Percentiles rank a stretch among this genome's conserved stretches.
phyloP scores from a whole-genome alignment of 495 filamentous ascomycete species.

The Penicillium bialowiezense region DNA sequence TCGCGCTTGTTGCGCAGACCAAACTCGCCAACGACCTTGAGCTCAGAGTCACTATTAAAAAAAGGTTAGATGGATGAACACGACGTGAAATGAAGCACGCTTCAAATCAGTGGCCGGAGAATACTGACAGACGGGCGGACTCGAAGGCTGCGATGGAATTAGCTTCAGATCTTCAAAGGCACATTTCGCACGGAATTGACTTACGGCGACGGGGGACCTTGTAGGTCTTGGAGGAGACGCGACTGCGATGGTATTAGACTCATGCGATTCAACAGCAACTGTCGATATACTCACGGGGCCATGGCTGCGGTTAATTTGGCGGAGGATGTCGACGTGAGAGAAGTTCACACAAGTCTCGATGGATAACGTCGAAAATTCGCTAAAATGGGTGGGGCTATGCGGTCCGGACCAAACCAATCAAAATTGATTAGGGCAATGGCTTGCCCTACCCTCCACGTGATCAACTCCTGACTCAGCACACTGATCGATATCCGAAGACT shows the following conservation, averaged over 20 bases:
- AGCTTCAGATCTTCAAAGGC: conserved; percentile 24
- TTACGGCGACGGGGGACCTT: conserved; percentile 79
- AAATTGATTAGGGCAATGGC: background rate
- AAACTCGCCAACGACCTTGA: conserved; percentile 99
- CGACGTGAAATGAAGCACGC: conserved; percentile 98
- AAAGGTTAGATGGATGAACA: conserved; percentile 43
- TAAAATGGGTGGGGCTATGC: too few species aligned
- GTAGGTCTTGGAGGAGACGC: conserved; percentile 96
- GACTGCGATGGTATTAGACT: conserved; percentile 42
- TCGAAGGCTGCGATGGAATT: conserved; percentile 69
- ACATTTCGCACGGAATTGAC: conserved; percentile 23
- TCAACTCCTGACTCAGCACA: background rate
- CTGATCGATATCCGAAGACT: conserved; percentile 1
- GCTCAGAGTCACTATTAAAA: conserved; percentile 85
- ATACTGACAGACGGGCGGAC: conserved; percentile 98
- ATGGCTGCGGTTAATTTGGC: conserved; percentile 38
- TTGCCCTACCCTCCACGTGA: background rate
- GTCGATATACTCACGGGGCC: conserved; percentile 49
- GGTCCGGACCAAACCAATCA: too few species aligned
- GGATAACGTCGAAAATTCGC: too few species aligned
- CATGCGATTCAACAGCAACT: conserved; percentile 12
- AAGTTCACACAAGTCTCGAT: background rate
- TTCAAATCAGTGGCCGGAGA: conserved; percentile 94
- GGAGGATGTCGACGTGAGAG: conserved; percentile 7
- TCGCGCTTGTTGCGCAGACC: conserved; percentile 99